phyloP scores from a whole-genome alignment of 441 rosid genomes.

The Populus hybrid region DNA sequence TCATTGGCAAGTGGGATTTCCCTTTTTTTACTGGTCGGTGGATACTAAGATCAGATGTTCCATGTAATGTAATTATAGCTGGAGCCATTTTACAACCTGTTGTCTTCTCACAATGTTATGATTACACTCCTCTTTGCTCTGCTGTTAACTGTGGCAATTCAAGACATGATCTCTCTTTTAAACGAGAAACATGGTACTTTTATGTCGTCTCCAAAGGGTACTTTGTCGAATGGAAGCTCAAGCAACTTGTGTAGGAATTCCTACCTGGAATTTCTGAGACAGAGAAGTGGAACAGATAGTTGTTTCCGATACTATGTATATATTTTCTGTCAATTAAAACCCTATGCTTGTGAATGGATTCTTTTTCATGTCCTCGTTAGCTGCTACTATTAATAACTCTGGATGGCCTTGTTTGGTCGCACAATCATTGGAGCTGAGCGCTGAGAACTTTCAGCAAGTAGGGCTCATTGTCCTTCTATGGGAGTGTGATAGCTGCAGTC shows the following conservation, averaged over 20 bases:
- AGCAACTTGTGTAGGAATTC: too few relatives aligned
- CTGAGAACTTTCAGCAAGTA: neutral
- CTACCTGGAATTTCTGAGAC: neutral
- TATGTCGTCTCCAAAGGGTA: too few relatives aligned
- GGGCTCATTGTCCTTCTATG: neutral
- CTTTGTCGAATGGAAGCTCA: too few relatives aligned
- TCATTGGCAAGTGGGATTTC: slow-evolving; percentile 26
- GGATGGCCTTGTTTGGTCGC: neutral
- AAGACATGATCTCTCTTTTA: neutral
- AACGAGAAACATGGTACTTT: neutral
- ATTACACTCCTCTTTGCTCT: neutral
- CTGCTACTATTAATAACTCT: neutral
- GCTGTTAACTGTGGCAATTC: neutral
- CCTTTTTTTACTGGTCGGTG: slow-evolving; percentile 7
- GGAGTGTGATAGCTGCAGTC: neutral
- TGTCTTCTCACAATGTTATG: neutral
- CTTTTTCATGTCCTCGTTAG: too few relatives aligned
- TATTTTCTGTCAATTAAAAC: too few relatives aligned
- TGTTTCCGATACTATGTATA: too few relatives aligned
- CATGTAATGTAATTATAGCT: slow-evolving; percentile 7
- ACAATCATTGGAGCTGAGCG: neutral
- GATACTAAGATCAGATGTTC: neutral
- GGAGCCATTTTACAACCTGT: slow-evolving; percentile 2
- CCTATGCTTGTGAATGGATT: too few relatives aligned
- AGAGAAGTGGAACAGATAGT: too few relatives aligned